Conservation (phyloP, 768 basidiomycete genomes). For the Pisolithus albus region DNA sequence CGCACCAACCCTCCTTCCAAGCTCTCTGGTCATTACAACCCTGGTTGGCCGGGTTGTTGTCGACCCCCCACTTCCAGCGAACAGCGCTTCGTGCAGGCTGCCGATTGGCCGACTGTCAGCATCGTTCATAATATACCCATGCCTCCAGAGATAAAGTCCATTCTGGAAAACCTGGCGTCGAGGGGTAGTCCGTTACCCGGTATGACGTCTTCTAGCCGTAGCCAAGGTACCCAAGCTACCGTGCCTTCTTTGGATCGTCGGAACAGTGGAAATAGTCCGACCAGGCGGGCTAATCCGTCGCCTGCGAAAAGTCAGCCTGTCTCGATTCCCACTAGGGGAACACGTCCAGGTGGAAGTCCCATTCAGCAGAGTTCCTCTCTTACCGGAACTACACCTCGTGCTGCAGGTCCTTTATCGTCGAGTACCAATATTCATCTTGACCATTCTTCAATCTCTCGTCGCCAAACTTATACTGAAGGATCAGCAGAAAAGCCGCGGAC, state of each 20-base stretch:
- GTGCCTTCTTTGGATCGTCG: conserved; percentile 38
- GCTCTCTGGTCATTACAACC: conserved; percentile 54
- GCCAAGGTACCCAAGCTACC: conserved; percentile 23
- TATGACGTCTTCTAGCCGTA: conserved; percentile 27
- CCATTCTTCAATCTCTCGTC: conserved; percentile 37
- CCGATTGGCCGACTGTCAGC: conserved; percentile 78
- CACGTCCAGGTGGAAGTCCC: conserved; percentile 49
- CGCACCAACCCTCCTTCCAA: conserved; percentile 49
- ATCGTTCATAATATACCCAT: conserved; percentile 68
- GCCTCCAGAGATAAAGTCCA: conserved; percentile 62
- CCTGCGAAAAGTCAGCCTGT: conserved; percentile 34
- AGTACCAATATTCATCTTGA: conserved; percentile 44
- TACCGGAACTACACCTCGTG: conserved; percentile 25
- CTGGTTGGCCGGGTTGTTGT: conserved; percentile 87
- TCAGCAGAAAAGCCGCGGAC: conserved; percentile 50
- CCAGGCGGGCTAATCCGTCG: conserved; percentile 22
- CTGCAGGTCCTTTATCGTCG: conserved; percentile 31
- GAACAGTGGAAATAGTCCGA: conserved; percentile 34
- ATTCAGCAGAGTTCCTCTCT: conserved; percentile 19
- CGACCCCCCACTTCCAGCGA: conserved; percentile 61
- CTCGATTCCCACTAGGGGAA: conserved; percentile 36
- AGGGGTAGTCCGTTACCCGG: conserved; percentile 30
- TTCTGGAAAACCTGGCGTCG: conserved; percentile 49
- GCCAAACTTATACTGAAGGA: conserved; percentile 45
- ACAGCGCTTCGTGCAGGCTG: conserved; percentile 54